Conservation (phyloP, 768 basidiomycete species). For the Auriscalpium microsporum region DNA sequence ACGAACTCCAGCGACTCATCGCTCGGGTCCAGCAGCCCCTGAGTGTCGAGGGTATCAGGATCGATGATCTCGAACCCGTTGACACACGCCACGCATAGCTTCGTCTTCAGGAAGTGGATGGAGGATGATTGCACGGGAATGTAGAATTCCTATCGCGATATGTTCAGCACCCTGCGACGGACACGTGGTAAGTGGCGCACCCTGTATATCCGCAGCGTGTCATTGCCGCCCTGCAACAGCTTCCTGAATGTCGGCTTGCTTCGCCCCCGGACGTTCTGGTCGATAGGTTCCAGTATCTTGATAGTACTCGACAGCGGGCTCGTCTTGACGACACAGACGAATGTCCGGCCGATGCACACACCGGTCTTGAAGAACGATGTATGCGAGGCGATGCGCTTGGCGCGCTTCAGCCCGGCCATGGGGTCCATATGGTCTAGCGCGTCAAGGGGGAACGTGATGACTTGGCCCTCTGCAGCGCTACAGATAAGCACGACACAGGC, state of each 20-base stretch:
- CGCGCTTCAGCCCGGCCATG: conserved; percentile 82
- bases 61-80: conserved; percentile 99
- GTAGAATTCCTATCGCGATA: conserved; percentile 77
- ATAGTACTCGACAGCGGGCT: conserved; percentile 93
- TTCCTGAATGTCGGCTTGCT: conserved; percentile 92
- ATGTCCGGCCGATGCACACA: conserved; percentile 78
- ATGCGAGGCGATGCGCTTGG: conserved; percentile 91
- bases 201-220: conserved; percentile 87
- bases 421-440: conserved; percentile 87
- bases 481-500: background rate
- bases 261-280: conserved; percentile 71
- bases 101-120: conserved; percentile 94
- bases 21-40: conserved; percentile 87
- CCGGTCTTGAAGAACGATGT: conserved; percentile 98
- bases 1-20: conserved; percentile 93
- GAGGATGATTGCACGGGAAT: conserved; percentile 96
- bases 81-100: conserved; percentile 93
- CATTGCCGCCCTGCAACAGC: conserved; percentile 88
- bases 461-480: conserved; percentile 67
- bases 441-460: conserved; percentile 93
- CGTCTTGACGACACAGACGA: conserved; percentile 96
- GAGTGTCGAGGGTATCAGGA: conserved; percentile 92
- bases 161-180: background rate
- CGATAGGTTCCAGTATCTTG: conserved; percentile 94
- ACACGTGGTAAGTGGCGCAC: conserved; percentile 31